Percentiles rank a stretch among this genome's conserved stretches.
These are phyloP conservation scores for Berberis thunbergii DNA, from an alignment of 164 flowering plant species.

Conservation along the genomic window DNA sequence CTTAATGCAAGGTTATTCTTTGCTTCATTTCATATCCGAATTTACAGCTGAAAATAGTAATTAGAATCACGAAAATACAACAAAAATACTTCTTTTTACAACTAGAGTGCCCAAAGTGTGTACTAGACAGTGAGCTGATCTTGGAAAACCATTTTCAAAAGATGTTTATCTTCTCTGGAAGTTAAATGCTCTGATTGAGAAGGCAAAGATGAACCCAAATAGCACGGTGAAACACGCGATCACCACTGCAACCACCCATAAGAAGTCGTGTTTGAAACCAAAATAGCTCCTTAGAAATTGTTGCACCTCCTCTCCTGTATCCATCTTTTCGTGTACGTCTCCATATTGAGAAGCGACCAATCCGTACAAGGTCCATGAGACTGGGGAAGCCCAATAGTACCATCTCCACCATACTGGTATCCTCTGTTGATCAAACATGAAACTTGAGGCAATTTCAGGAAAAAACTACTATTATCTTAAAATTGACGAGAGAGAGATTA, in stretches of 20 bases:
- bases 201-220: conserved; percentile 1
- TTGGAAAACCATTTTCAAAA: no score
- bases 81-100: no score
- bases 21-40: no score
- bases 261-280: conserved; percentile 1
- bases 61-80: no score
- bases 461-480: not conserved
- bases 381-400: conserved; percentile 4
- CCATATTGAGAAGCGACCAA: not conserved
- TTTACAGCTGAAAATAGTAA: no score
- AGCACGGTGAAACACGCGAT: not conserved
- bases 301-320: not conserved
- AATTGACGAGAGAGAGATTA: not conserved
- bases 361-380: conserved; percentile 3
- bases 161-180: not conserved
- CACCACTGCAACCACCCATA: not conserved
- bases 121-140: no score
- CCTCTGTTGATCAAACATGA: not conserved
- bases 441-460: not conserved
- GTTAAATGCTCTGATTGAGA: not conserved
- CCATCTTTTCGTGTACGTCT: not conserved
- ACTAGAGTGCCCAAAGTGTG: no score
- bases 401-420: conserved; percentile 4
- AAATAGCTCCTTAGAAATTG: not conserved
- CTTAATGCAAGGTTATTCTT: no score